Evolutionary conservation across 1,284 basidiomycete genomes (phyloP), one percentile per base, ranked within the genome.

Genomic region (Amylostereum areolatum): DNA sequence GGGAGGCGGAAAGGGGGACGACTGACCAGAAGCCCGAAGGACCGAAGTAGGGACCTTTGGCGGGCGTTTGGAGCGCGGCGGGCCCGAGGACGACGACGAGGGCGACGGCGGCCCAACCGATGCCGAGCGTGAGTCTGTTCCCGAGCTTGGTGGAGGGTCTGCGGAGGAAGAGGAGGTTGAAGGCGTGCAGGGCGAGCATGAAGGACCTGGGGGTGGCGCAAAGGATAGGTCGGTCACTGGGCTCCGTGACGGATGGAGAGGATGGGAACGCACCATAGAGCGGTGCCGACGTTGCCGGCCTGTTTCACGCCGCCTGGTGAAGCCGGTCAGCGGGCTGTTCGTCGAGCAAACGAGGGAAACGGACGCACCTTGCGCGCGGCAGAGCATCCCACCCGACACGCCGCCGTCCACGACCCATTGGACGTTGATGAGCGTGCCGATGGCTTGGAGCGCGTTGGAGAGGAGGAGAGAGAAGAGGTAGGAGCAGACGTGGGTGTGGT

Each of bases 111-210:
- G 56, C 40, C 73, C 73, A 75, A 1, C 70, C 72, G 2, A 55
- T 36, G 4, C 55, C 45, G 5, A 74, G 58, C 0, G 63, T 62
- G 3, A 61, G 35, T 52, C 57, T 63, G 34, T 66, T 62, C 2
- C 52, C 58, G 6, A 52, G 5, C 3, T 45, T 49, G 3, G 60
- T 59, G n/a, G 63, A 45, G 18, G 56, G 52, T 35, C 55, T 52
- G 7, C 72, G 66, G 34, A 71, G 55, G 55, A 75, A 75, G 3
- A 75, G 59, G 6, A 74, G 57, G 50, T 65, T 65, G 61, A 75
- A 75, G 3, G 72, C 62, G 47, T 73, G 71, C 10, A 69, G 40
- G 0, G 73, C 61, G 5, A 74, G 61, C 12, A 65, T 55, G 52
- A 72, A 68, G 0, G 71, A 69, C 71, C 69, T 72, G 50, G 18